phyloP scores from a whole-genome alignment of 2,329 filamentous ascomycete genomes.

The Torrubiellomyces zombiae region DNA sequence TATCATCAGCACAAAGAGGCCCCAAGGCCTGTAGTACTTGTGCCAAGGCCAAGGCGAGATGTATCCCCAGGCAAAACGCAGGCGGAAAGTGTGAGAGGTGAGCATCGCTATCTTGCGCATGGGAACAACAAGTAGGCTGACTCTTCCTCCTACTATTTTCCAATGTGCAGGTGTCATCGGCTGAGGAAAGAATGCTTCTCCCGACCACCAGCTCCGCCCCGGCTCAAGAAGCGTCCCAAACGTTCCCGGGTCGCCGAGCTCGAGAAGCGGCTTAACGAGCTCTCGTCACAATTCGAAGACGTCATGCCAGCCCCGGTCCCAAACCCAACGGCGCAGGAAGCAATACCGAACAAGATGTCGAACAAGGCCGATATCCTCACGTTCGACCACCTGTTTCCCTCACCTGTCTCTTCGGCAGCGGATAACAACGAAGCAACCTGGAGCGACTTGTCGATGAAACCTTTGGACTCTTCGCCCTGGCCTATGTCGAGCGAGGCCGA shows the following conservation, averaged over 20 bases:
- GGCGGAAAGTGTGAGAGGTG: conserved; percentile 30
- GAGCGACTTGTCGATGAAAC: conserved; percentile 7
- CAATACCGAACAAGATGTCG: conserved; percentile 2
- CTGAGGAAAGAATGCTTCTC: conserved; percentile 29
- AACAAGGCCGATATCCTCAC: conserved; percentile 9
- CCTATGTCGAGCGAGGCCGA: conserved; percentile 24
- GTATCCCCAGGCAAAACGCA: conserved; percentile 23
- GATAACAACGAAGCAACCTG: conserved; percentile 8
- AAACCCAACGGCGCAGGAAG: conserved; percentile 3
- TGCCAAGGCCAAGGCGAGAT: conserved; percentile 34
- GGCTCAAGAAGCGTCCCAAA: conserved; percentile 28
- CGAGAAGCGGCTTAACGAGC: conserved; percentile 31
- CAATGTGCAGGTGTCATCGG: conserved; percentile 25
- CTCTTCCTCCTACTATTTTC: conserved; percentile 1
- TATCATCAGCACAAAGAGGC: conserved; percentile 18
- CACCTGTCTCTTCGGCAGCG: conserved; percentile 7
- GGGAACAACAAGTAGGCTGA: no score
- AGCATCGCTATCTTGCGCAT: no score
- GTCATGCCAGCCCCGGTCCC: conserved; percentile 6
- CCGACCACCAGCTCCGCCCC: conserved; percentile 29
- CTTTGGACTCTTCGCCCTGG: conserved; percentile 21
- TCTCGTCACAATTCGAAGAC: conserved; percentile 26
- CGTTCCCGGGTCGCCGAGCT: conserved; percentile 32
- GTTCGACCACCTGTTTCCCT: conserved; percentile 20
- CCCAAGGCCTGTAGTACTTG: conserved; percentile 33